Evolutionary conservation across 2,329 filamentous ascomycete species (phyloP).

Genomic region (Verruconis gallopava): DNA sequence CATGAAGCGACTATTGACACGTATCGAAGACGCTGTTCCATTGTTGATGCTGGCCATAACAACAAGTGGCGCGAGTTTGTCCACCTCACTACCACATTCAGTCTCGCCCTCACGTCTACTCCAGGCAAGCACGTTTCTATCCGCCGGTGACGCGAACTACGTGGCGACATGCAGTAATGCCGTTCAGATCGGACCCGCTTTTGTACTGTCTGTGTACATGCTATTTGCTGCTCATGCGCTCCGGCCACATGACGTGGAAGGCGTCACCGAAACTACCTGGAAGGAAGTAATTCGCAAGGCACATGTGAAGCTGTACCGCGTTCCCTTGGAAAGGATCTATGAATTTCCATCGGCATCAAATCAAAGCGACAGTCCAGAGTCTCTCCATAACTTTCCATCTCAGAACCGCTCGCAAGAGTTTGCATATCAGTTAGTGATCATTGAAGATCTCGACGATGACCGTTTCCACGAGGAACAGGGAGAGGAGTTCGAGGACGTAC

Average conservation of each 20-base stretch:
- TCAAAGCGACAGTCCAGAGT: no score
- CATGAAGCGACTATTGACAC: conserved; percentile 59
- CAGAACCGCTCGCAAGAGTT: conserved; percentile 48
- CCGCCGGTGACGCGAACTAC: conserved; percentile 75
- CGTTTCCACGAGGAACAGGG: conserved; percentile 55
- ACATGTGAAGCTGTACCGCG: conserved; percentile 62
- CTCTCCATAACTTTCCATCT: no score
- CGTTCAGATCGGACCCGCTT: conserved; percentile 76
- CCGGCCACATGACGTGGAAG: conserved; percentile 41
- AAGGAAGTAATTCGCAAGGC: conserved; percentile 95
- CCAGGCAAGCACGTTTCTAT: conserved; percentile 86
- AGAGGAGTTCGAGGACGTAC: conserved; percentile 48
- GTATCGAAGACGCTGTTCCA: conserved; percentile 84
- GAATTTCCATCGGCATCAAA: conserved; percentile 23
- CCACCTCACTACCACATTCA: conserved; percentile 62
- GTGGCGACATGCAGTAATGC: conserved; percentile 47
- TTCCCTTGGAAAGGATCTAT: conserved; percentile 46
- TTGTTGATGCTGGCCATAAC: conserved; percentile 88
- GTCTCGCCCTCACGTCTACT: conserved; percentile 84
- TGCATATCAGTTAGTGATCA: conserved; percentile 65
- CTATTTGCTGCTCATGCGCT: conserved; percentile 69
- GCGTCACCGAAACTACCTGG: conserved; percentile 62
- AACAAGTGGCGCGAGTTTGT: conserved; percentile 78
- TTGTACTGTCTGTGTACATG: conserved; percentile 87
- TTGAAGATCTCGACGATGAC: conserved; percentile 69